These are phyloP conservation scores for Myxozyma lipomycoides DNA, from an alignment of 805 yeast species.

Conservation along the genomic window DNA sequence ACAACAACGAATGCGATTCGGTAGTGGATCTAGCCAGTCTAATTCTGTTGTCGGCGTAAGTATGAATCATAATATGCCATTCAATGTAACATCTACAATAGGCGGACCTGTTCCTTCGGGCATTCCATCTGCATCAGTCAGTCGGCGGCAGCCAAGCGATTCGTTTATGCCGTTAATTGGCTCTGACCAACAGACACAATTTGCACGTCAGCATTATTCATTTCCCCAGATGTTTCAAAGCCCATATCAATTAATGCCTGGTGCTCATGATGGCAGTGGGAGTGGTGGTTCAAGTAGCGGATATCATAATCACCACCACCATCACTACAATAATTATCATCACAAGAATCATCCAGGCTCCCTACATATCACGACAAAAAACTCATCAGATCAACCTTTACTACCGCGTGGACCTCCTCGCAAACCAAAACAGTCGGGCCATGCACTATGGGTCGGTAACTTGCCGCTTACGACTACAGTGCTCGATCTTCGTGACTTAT, in stretches of 20 bases:
- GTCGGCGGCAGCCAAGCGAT: neutral
- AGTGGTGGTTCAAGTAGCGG: neutral
- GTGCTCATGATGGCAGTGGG: neutral
- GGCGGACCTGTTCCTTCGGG: no score
- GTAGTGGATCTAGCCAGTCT: neutral
- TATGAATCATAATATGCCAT: no score
- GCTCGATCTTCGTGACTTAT: conserved; percentile 37
- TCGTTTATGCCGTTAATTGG: neutral
- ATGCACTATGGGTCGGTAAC: conserved; percentile 49
- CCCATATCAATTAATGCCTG: neutral
- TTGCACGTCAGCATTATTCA: neutral
- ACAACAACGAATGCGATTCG: neutral
- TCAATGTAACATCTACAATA: no score
- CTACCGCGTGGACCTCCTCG: conserved; percentile 42
- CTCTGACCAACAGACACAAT: neutral
- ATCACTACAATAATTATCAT: conserved; percentile 2
- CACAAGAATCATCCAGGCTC: conserved; percentile 1
- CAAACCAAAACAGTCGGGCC: conserved; percentile 40
- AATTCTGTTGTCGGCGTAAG: neutral
- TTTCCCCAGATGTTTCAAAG: neutral
- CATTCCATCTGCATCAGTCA: neutral
- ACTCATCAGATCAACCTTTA: conserved; percentile 1
- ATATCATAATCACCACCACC: conserved; percentile 11
- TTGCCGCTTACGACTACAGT: conserved; percentile 39
- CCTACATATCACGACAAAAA: conserved; percentile 1